These are phyloP conservation scores for Suillus hirtellus DNA, from an alignment of 768 basidiomycete species.

Conservation along the genomic window DNA sequence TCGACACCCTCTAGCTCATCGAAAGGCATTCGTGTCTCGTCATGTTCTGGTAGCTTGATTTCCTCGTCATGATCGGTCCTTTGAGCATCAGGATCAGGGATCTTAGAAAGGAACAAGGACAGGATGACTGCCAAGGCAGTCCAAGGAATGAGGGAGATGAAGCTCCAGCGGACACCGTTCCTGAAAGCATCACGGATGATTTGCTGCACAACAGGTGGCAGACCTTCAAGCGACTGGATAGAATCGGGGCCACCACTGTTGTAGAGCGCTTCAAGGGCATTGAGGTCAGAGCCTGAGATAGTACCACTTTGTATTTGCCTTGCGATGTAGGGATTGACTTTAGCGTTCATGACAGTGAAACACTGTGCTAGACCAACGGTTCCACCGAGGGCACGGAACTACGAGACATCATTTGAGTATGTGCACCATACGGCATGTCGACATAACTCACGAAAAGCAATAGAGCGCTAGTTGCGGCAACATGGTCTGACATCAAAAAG, in stretches of 20 bases:
- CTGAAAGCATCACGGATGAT: constrained; percentile 43
- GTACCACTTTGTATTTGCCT: constrained; percentile 26
- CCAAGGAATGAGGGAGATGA: constrained; percentile 53
- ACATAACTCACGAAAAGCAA: constrained; percentile 42
- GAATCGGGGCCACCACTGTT: constrained; percentile 32
- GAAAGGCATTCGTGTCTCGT: neutral
- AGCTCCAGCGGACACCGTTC: constrained; percentile 43
- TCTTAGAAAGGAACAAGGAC: constrained; percentile 41
- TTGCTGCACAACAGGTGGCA: constrained; percentile 37
- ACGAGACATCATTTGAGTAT: neutral
- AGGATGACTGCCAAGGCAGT: constrained; percentile 34
- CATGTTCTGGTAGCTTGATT: neutral
- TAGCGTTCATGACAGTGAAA: constrained; percentile 46
- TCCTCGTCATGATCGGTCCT: neutral
- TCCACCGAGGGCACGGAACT: constrained; percentile 53
- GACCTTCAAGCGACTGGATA: constrained; percentile 35
- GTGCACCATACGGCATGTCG: neutral
- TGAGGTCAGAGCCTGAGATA: constrained; percentile 31
- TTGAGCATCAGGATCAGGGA: constrained; percentile 30
- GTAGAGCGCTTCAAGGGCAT: constrained; percentile 26
- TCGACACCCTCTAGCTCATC: neutral
- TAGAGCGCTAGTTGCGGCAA: constrained; percentile 46
- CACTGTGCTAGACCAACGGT: constrained; percentile 56
- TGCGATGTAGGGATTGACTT: constrained; percentile 38
- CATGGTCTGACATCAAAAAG: constrained; percentile 42